Base-by-base conservation (phyloP, 306 rosid species). In the Purshia tridentata region DNA sequence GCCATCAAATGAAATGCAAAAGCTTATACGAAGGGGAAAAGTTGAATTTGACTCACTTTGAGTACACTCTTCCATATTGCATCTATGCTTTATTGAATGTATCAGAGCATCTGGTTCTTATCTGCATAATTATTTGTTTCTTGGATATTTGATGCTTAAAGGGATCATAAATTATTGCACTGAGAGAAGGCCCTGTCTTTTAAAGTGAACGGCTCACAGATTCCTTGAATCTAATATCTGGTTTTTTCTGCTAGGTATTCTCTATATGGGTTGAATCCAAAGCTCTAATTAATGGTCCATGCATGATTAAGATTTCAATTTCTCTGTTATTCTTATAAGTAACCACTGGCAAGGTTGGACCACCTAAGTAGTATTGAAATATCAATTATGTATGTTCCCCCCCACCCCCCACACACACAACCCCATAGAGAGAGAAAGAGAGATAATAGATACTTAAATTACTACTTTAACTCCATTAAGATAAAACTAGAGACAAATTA, bases 31-130 rank as follows among this genome's bases (percentile, higher is more conserved):
- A 57, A 61, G 3, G 12, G 70, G 65, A 63, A 69, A 67, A 77
- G 77, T 62, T 60, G 80, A 79, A 58, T 78, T 74, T 77, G 78
- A 72, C 76, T 75, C 71, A 18, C 76, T 67, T 70, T 72, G 78
- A 78, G 58, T 29, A 29, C 35, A 29, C 35, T 29, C 78, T 80
- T 53, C 67, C 20, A 76, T 72, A 65, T 48, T 76, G 80, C 82
- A 70, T 80, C 81, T 84, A 63, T 76, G 49, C 77, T 81, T 75
- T 78, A 45, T 56, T 76, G 78, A 75, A 76, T 29, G 2, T 29
- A 29, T 61, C 51, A 60, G 62, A 60, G 81, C 82, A 84, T 84
- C 84, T 20, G 75, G 80, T 84, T 86, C 84, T 84, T 79, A 80
- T 77, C 80, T 71, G 77, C 78, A 80, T 79, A 64, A 72, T 80